phyloP scores from a whole-genome alignment of 2,329 filamentous ascomycete genomes.

The Monosporascus sp. region DNA sequence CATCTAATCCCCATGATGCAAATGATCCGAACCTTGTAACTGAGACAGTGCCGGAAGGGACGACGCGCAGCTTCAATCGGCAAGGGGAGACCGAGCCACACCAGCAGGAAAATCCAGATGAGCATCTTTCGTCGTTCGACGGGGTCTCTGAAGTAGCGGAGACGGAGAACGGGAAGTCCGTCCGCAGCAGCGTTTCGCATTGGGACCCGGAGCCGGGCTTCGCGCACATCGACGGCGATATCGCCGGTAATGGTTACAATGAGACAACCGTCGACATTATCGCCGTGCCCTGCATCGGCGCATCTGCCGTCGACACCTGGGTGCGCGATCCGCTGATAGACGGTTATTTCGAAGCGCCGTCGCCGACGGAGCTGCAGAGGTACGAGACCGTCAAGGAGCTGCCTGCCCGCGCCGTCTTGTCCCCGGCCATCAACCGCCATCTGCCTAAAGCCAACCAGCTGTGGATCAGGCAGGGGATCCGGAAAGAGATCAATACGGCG shows the following conservation, averaged over 20 bases:
- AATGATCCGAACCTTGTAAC: background rate
- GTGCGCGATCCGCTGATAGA: slow-evolving; percentile 42
- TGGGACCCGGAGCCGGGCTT: slow-evolving; percentile 32
- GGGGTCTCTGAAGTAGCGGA: background rate
- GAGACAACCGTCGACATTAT: slow-evolving; percentile 50
- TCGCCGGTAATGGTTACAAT: slow-evolving; percentile 39
- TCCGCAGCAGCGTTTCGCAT: slow-evolving; percentile 21
- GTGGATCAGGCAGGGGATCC: slow-evolving; percentile 49
- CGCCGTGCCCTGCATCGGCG: slow-evolving; percentile 48
- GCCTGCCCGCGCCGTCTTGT: slow-evolving; percentile 24
- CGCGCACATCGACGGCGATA: slow-evolving; percentile 36
- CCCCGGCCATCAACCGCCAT: slow-evolving; percentile 26
- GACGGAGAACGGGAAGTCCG: slow-evolving; percentile 12
- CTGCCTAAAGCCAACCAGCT: slow-evolving; percentile 32
- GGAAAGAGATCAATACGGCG: slow-evolving; percentile 40
- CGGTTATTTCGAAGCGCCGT: slow-evolving; percentile 37
- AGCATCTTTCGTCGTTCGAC: background rate
- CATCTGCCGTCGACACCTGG: slow-evolving; percentile 48
- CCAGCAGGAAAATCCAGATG: background rate
- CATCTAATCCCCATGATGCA: background rate
- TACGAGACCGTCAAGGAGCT: slow-evolving; percentile 26
- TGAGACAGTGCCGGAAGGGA: slow-evolving; percentile 6
- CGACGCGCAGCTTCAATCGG: background rate
- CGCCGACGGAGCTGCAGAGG: slow-evolving; percentile 12
- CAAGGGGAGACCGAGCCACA: background rate